These are phyloP conservation scores for Hymenotorrendiella dingleyae DNA, from an alignment of 2,329 filamentous ascomycete genomes.

Conservation along the genomic window DNA sequence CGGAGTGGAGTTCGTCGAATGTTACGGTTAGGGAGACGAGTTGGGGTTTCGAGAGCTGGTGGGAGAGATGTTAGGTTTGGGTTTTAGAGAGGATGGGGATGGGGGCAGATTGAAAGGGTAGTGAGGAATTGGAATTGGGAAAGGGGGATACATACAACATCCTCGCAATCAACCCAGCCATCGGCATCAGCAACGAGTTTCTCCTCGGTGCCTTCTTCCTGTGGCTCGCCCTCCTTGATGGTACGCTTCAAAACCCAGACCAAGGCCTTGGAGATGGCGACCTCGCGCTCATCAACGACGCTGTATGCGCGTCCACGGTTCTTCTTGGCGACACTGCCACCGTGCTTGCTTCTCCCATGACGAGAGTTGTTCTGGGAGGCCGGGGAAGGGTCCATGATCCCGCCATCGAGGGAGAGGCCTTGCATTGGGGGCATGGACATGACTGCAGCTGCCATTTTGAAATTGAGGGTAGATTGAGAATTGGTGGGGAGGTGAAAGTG, in stretches of 20 bases:
- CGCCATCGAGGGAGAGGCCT: conserved; percentile 23
- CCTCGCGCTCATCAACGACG: conserved; percentile 37
- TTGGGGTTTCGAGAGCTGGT: conserved; percentile 33
- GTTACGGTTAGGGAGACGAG: conserved; percentile 33
- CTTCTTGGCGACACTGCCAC: conserved; percentile 31
- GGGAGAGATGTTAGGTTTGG: neutral
- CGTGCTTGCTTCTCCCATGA: conserved; percentile 28
- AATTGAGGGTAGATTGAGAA: neutral
- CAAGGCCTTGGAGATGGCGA: conserved; percentile 36
- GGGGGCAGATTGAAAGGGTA: too few relatives aligned
- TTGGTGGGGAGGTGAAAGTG: conserved; percentile 4
- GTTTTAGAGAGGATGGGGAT: neutral
- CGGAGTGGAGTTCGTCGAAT: conserved; percentile 33
- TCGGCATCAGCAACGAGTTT: conserved; percentile 34
- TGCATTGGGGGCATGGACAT: conserved; percentile 22
- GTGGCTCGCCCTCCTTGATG: conserved; percentile 31
- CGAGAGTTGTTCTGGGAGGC: conserved; percentile 26
- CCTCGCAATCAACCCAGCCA: conserved; percentile 36
- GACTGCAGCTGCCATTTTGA: conserved; percentile 28
- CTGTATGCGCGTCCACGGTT: conserved; percentile 35
- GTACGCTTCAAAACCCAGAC: conserved; percentile 38
- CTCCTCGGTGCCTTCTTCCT: conserved; percentile 33
- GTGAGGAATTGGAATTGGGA: too few relatives aligned
- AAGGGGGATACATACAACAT: conserved; percentile 40
- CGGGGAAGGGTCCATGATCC: conserved; percentile 30